Base-by-base conservation (phyloP, 23 red algal species). In the Cyanidiococcus yangmingshanensis region DNA sequence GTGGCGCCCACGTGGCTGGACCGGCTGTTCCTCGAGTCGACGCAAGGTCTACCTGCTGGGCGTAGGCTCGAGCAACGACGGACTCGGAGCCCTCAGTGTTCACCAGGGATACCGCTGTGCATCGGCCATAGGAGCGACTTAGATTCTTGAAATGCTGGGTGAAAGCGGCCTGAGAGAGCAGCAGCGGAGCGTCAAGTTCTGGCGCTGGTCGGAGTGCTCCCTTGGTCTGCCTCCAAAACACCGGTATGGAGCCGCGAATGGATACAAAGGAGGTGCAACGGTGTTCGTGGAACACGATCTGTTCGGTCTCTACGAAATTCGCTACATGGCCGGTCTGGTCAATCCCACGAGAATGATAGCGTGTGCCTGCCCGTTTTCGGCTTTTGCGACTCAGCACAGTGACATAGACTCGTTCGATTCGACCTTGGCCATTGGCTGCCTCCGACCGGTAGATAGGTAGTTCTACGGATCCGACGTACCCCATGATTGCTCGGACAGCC, bases 201-300 rank as follows among this genome's bases (percentile, higher is more conserved):
- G 94, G 94, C 0, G 76, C 77, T 59, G 94, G 94, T 78, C 82
- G 79, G 24, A 88, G 83, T 38, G 89, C 86, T 71, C 94, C 94
- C 37, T 98, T 98, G 79, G 88, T 87, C 76, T 98, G 94, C 37
- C 87, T 68, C 94, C 94, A 98, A 74, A 98, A 98, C 30, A 98
- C 85, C 0, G 94, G 94, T 58, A 98, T 83, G 51, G 83, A 88
- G 3, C 94, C 94, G 16, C 94, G 79, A 41, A 98, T 87, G 1
- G 90, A 18, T 26, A 82, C 74, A 80, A 89, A 98, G 21, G 88
- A 84, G 2, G 85, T 75, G 68, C 68, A 85, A 39, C 58, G 29
- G 25, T 74, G 37, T 35, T 58, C 75, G 2, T 37, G 17, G 76
- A 83, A 96, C 26, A 88, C 84, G 33, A 96, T 37, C 50, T 96